Percentiles rank a stretch among this genome's conserved stretches.
These are phyloP conservation scores for Cladosporium sp. DNA, from an alignment of 2,329 filamentous ascomycete species.

Conservation along the genomic window DNA sequence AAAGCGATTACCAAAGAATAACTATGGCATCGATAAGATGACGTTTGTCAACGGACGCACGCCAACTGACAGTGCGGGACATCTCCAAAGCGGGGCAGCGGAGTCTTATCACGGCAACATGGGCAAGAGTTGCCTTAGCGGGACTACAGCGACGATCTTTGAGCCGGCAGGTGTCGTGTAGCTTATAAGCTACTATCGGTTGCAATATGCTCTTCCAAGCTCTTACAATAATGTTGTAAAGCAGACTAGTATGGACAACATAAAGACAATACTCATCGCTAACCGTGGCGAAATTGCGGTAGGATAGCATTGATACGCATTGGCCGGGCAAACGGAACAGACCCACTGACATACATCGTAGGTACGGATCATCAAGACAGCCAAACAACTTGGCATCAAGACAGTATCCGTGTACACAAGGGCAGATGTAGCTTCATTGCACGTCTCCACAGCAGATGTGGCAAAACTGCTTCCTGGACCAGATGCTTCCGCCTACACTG, in stretches of 20 bases:
- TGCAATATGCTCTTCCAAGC: neutral
- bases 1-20: neutral
- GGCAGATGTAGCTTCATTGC: constrained; percentile 51
- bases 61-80: neutral
- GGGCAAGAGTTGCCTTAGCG: neutral
- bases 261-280: constrained; percentile 53
- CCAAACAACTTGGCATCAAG: constrained; percentile 45
- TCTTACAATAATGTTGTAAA: neutral
- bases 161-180: neutral
- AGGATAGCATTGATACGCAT: neutral
- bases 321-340: neutral
- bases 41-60: neutral
- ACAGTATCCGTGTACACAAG: constrained; percentile 57
- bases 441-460: constrained; percentile 52
- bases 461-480: constrained; percentile 48
- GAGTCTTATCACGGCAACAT: neutral
- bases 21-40: constrained; percentile 1
- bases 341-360: constrained; percentile 14
- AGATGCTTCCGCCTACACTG: constrained; percentile 48
- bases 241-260: constrained; percentile 33
- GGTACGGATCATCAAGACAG: constrained; percentile 50
- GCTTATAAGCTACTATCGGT: neutral
- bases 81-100: constrained; percentile 3
- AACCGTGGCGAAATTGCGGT: constrained; percentile 55
- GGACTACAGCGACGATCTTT: neutral